Conservation (phyloP, 1,284 basidiomycete genomes). For the Microbotryum violaceum region DNA sequence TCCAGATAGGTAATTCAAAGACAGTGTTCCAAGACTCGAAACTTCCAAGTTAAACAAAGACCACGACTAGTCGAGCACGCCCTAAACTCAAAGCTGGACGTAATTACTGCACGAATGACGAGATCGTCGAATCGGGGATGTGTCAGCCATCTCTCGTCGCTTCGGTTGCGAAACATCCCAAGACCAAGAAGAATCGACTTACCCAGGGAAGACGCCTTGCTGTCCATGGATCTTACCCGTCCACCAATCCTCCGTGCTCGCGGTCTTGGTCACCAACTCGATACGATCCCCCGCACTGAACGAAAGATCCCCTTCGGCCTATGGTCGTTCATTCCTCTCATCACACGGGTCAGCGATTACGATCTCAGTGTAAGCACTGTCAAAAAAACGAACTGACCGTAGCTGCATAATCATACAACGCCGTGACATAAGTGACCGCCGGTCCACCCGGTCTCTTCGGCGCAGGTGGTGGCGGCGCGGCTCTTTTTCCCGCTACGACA, state of each 20-base stretch:
- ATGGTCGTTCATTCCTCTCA: constrained; percentile 14
- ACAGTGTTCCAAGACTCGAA: too few species aligned
- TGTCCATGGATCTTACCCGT: constrained; percentile 76
- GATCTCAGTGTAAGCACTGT: constrained; percentile 6
- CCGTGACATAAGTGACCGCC: constrained; percentile 66
- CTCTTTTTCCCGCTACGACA: constrained; percentile 57
- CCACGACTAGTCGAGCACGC: too few species aligned
- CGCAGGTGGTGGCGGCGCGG: constrained; percentile 79
- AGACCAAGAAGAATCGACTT: constrained; percentile 36
- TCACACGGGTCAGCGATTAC: neutral
- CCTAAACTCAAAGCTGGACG: too few species aligned
- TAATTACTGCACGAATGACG: too few species aligned
- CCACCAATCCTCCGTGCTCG: constrained; percentile 94
- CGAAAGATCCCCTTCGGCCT: constrained; percentile 87
- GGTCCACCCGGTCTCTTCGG: constrained; percentile 51
- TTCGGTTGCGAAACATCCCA: neutral
- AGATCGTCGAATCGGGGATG: too few species aligned
- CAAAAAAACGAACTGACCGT: constrained; percentile 47
- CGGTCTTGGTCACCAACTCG: constrained; percentile 78
- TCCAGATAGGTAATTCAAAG: too few species aligned
- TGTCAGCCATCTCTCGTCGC: too few species aligned
- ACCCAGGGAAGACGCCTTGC: constrained; percentile 89
- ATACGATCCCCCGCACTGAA: constrained; percentile 91
- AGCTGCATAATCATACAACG: constrained; percentile 90
- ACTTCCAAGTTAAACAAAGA: too few species aligned